Percentiles rank a stretch among this genome's conserved stretches.
phyloP scores from a whole-genome alignment of 2,329 filamentous ascomycete genomes.

The Neonectria hederae region DNA sequence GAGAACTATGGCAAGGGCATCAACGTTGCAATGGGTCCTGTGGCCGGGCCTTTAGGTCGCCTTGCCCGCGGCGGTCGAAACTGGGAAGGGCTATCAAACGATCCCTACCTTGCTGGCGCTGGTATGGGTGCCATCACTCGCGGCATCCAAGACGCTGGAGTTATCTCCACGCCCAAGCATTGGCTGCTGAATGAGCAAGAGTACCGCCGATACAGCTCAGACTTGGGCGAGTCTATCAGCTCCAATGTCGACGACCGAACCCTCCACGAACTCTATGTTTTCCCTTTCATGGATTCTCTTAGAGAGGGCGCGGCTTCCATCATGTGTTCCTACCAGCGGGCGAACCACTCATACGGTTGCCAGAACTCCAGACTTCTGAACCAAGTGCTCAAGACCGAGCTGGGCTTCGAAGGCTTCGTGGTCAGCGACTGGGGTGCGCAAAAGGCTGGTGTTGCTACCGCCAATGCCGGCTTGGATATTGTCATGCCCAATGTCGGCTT shows the following conservation, averaged over 20 bases:
- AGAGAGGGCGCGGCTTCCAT: constrained; percentile 64
- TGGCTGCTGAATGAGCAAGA: constrained; percentile 66
- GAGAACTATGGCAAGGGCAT: constrained; percentile 58
- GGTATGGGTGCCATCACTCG: constrained; percentile 72
- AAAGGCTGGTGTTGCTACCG: constrained; percentile 63
- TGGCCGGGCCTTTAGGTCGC: constrained; percentile 75
- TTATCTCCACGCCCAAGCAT: constrained; percentile 77
- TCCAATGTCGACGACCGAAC: constrained; percentile 73
- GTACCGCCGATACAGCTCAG: constrained; percentile 52
- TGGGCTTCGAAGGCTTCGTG: constrained; percentile 75
- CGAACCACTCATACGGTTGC: constrained; percentile 77
- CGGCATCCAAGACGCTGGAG: constrained; percentile 79
- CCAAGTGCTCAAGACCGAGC: constrained; percentile 69
- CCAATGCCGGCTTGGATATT: constrained; percentile 73
- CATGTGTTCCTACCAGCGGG: constrained; percentile 77
- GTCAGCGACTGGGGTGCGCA: constrained; percentile 76
- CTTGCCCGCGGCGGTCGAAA: constrained; percentile 76
- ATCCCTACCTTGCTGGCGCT: constrained; percentile 65
- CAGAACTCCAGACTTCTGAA: constrained; percentile 77
- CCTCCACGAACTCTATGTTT: constrained; percentile 72
- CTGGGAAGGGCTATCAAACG: constrained; percentile 76
- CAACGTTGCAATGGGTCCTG: constrained; percentile 76
- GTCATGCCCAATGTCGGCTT: constrained; percentile 67
- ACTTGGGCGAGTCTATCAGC: constrained; percentile 48
- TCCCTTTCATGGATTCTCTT: constrained; percentile 71